Base-by-base conservation (phyloP, 2,329 filamentous ascomycete species). In the Cladosporium sp. region DNA sequence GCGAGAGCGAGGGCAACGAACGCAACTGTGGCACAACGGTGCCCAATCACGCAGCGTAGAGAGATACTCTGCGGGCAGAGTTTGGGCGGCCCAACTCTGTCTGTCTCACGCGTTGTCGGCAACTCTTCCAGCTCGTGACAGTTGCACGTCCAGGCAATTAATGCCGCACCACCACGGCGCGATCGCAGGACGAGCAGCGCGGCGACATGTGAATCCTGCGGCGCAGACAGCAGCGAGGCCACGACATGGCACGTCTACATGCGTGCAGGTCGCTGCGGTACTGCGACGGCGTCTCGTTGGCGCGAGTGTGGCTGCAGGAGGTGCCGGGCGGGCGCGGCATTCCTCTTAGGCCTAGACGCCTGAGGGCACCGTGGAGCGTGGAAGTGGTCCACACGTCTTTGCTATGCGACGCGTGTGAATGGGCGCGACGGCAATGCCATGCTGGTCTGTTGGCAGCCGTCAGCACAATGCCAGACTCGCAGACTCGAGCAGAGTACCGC, bases 11-110 rank as follows among this genome's bases (percentile, higher is more conserved):
- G 36, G n/a, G 48, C 48, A n/a, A 51, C 48, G 23, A 46, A 46
- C 39, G 39, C 32, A 39, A 57, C 54, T 23, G 54, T 57, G 54
- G 54, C 54, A 57, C 54, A 32, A 23, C 30, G 13, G 36, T 46
- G 48, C 28, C 59, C 59, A 62, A 62, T 62, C 59, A 62, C 10
- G 21, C 6, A 10, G 46, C 43, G 28, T 18, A 21, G 46, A 36
- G 30, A 32, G 28, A 18, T 39, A 34, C 23, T 26, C 28, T 53
- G 59, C 21, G 48, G 48, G 48, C 59, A 62, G 59, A 62, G 59
- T 62, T 62, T 53, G 59, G 46, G 32, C 32, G 48, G 46, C n/a
- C 59, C 46, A 53, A 62, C 54, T 57, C 54, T 34, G 54, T 25
- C 51, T 54, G 51, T 54, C 51, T 54, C 51, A 54, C 51, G 39